These are phyloP conservation scores for Striga asiatica DNA, from an alignment of 257 asterid species.

Conservation along the genomic window DNA sequence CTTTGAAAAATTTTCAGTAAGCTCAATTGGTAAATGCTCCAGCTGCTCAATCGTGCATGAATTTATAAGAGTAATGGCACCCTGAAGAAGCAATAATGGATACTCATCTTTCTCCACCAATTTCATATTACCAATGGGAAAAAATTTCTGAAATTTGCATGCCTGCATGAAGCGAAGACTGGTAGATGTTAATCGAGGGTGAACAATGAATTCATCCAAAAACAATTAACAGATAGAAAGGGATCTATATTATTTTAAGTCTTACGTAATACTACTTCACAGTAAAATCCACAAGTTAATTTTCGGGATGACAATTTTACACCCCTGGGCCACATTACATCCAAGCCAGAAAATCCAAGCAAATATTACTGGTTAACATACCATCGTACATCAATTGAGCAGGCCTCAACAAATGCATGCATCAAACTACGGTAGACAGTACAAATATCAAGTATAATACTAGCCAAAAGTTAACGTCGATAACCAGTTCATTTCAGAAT, in stretches of 20 bases:
- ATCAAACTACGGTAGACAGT: no score
- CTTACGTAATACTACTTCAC: no score
- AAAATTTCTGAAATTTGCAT: conserved; percentile 22
- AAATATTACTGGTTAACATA: no score
- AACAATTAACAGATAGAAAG: no score
- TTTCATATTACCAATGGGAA: conserved; percentile 19
- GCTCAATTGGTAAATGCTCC: conserved; percentile 28
- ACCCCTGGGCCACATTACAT: no score
- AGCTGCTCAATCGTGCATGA: conserved; percentile 44
- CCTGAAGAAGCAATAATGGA: conserved; percentile 33
- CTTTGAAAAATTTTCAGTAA: conserved; percentile 21
- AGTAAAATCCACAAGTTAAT: no score
- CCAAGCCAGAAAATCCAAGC: no score
- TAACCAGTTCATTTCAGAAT: no score
- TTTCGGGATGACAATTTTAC: no score
- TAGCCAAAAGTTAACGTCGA: conserved; percentile 8
- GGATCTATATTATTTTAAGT: no score
- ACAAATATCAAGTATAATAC: not conserved
- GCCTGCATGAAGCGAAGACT: conserved; percentile 60
- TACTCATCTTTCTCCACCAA: conserved; percentile 30
- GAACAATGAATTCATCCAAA: not conserved
- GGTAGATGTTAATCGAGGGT: conserved; percentile 24
- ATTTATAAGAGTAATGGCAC: conserved; percentile 44
- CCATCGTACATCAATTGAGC: no score
- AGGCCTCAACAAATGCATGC: no score